Base-by-base conservation (phyloP, 441 rosid species). In the Pelargonium fulgidum region DNA sequence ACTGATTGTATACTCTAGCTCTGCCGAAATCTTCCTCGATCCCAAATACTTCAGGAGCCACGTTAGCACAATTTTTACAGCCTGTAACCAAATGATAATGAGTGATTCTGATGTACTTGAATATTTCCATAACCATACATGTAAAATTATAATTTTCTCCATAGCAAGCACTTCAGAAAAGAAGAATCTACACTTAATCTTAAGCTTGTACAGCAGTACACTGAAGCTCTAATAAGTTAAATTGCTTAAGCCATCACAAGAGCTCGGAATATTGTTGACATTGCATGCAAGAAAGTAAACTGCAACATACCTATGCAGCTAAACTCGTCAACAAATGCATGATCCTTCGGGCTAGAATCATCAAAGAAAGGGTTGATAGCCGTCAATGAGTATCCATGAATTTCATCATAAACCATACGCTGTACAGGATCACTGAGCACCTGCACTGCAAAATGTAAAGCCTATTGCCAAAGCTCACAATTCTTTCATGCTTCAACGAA, bases 11-110 rank as follows among this genome's bases (percentile, higher is more conserved):
- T 0, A 78, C 99, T 85, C 97, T 82, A 65, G 99, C 96, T 83
- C 99, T 85, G 39, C 99, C 99, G 72, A 84, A 88, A 61, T 91
- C 96, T 47, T 93, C 99, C 84, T 93, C 99, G 48, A 93, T 89
- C n/a, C 77, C 36, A 75, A 93, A 93, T 62, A 84, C 88, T 77
- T 83, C 85, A 1, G 87, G 73, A 47, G 90, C 85, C 73, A 93
- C 77, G 76, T 85, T 93, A 63, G 94, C 95, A 84, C 99, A 93
- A 68, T 89, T 93, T 77, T 91, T 93, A 80, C 99, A 93, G 58
- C 99, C 99, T 93, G 84, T 50, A 54, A 69, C 44, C 16, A 69
- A 66, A 0, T 36, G 2, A 61, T 36, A 45, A 39, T 61, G 26
- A 68, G 41, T n/a, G 20, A 62, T 52, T 17, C 29, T 36, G 41